A percentile compares a stretch with the other conserved stretches of the same genome.
Evolutionary conservation across 2,329 filamentous ascomycete genomes (phyloP).

Genomic region (Stagonosporopsis rhizophila): DNA sequence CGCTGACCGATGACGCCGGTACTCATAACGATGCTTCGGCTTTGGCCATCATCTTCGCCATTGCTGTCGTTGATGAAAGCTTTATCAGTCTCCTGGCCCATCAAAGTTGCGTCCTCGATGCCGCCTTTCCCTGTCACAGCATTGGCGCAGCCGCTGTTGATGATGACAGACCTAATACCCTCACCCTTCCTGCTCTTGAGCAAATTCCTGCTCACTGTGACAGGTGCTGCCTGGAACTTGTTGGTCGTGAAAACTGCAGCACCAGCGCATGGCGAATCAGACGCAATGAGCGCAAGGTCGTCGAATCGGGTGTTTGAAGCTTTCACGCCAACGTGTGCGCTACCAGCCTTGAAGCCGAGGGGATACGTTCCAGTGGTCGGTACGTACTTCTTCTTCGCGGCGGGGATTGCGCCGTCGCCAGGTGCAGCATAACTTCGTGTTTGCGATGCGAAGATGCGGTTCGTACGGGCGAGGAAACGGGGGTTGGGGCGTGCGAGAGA

Average conservation of each 20-base stretch:
- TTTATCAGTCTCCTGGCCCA: constrained; percentile 80
- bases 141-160: constrained; percentile 97
- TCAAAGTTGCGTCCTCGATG: constrained; percentile 82
- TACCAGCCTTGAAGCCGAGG: constrained; percentile 85
- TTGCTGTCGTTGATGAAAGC: constrained; percentile 55
- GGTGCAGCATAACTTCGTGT: constrained; percentile 66
- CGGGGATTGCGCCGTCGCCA: constrained; percentile 68
- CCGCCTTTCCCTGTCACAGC: constrained; percentile 93
- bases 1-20: constrained; percentile 97
- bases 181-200: constrained; percentile 70
- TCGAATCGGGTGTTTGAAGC: constrained; percentile 88
- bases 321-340: constrained; percentile 92
- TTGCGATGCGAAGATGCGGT: constrained; percentile 44
- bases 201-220: constrained; percentile 80
- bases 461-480: constrained; percentile 37
- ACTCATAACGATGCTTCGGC: constrained; percentile 91
- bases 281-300: constrained; percentile 87
- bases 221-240: constrained; percentile 95
- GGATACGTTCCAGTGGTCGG: constrained; percentile 87
- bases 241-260: constrained; percentile 98
- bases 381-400: constrained; percentile 88
- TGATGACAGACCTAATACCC: constrained; percentile 80
- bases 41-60: constrained; percentile 52
- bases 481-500: constrained; percentile 40
- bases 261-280: constrained; percentile 82